Base-by-base conservation (phyloP, 2,329 filamentous ascomycete genomes). In the Tolypocladium pustulatum region DNA sequence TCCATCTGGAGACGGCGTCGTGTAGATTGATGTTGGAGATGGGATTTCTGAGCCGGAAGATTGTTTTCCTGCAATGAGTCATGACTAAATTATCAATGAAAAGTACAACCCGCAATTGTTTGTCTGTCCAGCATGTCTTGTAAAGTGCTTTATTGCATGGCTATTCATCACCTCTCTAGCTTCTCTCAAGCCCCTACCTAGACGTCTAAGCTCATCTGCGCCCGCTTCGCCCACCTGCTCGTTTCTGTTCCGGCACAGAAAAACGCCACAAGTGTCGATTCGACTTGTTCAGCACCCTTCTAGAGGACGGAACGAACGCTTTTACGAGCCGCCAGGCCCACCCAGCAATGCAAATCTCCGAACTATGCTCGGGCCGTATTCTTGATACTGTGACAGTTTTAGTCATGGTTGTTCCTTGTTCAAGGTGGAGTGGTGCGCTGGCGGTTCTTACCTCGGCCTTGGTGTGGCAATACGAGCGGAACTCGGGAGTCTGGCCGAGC, bases 391-490 rank as follows among this genome's bases (percentile, higher is more conserved):
- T 55, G n/a, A 9, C 49, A 1, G 20, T 17, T 60, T 68, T 61
- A 72, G 69, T 60, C 22, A n/a, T n/a, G 8, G 30, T 37, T 15
- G 25, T 4, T 25, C 0, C 8, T 15, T 9, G 17, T 15, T 6
- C 5, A 3, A 15, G 20, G 6, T 9, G 3, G 5, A 22, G 6
- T n/a, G n/a, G 30, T 22, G 40, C 40, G 22, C n/a, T 3, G 54
- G 30, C 10, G n/a, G n/a, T 30, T 67, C 79, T 66, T 69, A 85
- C 82, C 79, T 86, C 84, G 36, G 85, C 86, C 80, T 94, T 94
- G 59, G 90, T 99, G 76, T 99, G 95, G 79, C 94, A 99, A 78
- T 97, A 99, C 71, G 91, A 97, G 73, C 91, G 86, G 82, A 99
- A 99, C 75, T 99, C 95, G 5, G 95, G 93, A 8, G 94, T 99